Evolutionary conservation across 2,329 filamentous ascomycete genomes (phyloP).

Genomic region (Alternaria infectoria): DNA sequence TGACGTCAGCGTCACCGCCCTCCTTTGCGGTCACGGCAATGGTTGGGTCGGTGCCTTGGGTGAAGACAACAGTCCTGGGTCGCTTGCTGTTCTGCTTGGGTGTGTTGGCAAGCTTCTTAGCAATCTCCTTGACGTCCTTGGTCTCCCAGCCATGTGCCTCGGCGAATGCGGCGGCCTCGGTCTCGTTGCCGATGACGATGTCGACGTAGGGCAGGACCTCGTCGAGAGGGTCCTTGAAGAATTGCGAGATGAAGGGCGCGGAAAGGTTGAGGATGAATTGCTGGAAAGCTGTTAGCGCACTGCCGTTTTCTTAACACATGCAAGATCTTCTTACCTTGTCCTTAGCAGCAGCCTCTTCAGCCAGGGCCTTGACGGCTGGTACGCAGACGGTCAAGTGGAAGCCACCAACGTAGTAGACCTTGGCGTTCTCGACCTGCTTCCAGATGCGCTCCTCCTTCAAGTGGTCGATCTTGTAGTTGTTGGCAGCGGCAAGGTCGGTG

Average conservation of each 20-base stretch:
- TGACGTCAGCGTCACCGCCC: constrained; percentile 67
- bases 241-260: constrained; percentile 93
- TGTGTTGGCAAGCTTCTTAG: constrained; percentile 81
- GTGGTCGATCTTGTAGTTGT: constrained; percentile 95
- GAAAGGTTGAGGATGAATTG: constrained; percentile 88
- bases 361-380: constrained; percentile 85
- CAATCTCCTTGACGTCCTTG: constrained; percentile 83
- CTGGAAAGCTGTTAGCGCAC: constrained; percentile 41
- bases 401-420: constrained; percentile 91
- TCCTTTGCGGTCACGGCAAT: constrained; percentile 77
- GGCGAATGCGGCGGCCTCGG: constrained; percentile 87
- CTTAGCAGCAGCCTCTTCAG: constrained; percentile 83
- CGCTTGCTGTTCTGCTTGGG: constrained; percentile 91
- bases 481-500: constrained; percentile 94
- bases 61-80: constrained; percentile 87
- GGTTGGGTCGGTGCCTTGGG: constrained; percentile 91
- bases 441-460: constrained; percentile 91
- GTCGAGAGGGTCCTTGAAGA: constrained; percentile 97
- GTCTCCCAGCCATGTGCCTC: constrained; percentile 76
- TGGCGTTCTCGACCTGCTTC: constrained; percentile 85
- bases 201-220: constrained; percentile 89
- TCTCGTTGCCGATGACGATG: constrained; percentile 96
- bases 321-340: constrained; percentile 71
- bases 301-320: constrained; percentile 13
- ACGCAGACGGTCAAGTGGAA: constrained; percentile 98